phyloP scores from a whole-genome alignment of 768 basidiomycete species.

The Boletus coccyginus region DNA sequence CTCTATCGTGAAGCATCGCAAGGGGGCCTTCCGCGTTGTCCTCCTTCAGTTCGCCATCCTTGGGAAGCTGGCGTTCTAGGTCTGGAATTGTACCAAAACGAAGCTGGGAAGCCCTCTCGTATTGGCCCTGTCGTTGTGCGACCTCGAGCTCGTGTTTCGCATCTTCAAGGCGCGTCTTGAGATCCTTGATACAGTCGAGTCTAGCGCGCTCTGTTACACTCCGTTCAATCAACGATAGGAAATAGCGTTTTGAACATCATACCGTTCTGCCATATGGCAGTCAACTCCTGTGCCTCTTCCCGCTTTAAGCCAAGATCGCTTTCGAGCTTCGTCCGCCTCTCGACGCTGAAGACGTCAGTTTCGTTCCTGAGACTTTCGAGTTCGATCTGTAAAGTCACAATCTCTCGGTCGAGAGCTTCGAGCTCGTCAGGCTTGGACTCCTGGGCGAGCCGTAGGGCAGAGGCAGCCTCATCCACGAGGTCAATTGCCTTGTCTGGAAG shows the following conservation, averaged over 20 bases:
- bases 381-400: constrained; percentile 87
- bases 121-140: constrained; percentile 86
- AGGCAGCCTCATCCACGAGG: constrained; percentile 91
- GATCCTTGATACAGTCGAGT: constrained; percentile 66
- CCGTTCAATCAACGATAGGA: neutral
- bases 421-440: constrained; percentile 86
- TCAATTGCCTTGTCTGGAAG: constrained; percentile 92
- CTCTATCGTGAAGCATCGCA: constrained; percentile 77
- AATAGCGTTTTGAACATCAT: neutral
- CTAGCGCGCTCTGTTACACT: constrained; percentile 55
- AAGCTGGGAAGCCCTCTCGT: constrained; percentile 78
- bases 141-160: constrained; percentile 86
- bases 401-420: constrained; percentile 77
- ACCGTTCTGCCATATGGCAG: constrained; percentile 74
- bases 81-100: constrained; percentile 85
- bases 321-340: constrained; percentile 68
- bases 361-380: constrained; percentile 88
- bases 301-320: constrained; percentile 57
- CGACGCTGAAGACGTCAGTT: constrained; percentile 77
- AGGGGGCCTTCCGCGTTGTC: constrained; percentile 42
- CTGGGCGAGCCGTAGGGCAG: constrained; percentile 81
- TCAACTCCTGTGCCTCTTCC: constrained; percentile 58
- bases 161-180: constrained; percentile 73
- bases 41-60: constrained; percentile 44
- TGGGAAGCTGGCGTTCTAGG: constrained; percentile 67